Conservation (phyloP, 345 rosid species). For the Anacardium occidentale region DNA sequence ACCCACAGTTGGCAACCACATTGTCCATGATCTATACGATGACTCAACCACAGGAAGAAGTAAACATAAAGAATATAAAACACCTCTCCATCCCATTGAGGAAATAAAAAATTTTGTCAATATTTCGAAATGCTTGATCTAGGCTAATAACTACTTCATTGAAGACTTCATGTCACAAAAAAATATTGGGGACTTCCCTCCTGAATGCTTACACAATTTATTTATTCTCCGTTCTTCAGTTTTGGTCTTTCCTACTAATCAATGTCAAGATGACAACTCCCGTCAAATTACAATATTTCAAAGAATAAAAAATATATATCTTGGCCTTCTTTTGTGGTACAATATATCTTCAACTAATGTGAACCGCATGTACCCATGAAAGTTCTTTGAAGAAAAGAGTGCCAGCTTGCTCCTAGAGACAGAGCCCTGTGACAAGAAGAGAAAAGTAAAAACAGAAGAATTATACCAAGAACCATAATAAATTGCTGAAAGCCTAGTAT, state of each 20-base stretch:
- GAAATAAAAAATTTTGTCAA: conserved; percentile 13
- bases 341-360: neutral
- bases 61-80: conserved; percentile 47
- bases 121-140: conserved; percentile 7
- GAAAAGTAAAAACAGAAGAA: neutral
- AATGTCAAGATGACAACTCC: neutral
- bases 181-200: neutral
- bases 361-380: neutral
- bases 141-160: neutral
- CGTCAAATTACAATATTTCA: neutral
- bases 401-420: neutral
- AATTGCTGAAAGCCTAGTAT: neutral
- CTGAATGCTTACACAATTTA: neutral
- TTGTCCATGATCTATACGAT: conserved; percentile 37
- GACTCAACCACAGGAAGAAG: conserved; percentile 63
- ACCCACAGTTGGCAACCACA: conserved; percentile 47
- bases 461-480: neutral
- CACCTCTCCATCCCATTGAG: conserved; percentile 64
- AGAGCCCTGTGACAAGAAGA: neutral
- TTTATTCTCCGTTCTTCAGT: neutral
- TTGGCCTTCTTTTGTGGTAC: neutral
- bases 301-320: neutral
- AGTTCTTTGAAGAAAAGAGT: neutral
- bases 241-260: neutral
- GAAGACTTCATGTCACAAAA: neutral